A percentile compares a stretch with the other conserved stretches of the same genome.
Evolutionary conservation across 306 rosid species (phyloP).

Genomic region (Hylodesmum podocarpum): DNA sequence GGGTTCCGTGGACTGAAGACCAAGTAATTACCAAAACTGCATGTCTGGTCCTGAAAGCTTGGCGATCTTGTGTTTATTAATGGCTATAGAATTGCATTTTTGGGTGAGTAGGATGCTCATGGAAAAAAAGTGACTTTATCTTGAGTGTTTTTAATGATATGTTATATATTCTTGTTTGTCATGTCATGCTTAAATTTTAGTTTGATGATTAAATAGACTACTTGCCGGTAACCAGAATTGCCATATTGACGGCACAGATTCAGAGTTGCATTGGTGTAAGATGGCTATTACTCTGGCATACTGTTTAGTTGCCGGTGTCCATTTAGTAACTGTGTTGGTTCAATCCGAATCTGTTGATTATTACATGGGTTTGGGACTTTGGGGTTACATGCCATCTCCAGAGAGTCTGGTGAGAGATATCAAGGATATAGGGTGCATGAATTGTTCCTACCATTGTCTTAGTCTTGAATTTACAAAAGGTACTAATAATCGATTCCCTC

Average conservation of each 20-base stretch:
- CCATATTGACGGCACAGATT: not conserved
- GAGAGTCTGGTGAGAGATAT: conserved; percentile 41
- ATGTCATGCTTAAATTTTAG: not conserved
- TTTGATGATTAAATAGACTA: not conserved
- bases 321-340: conserved; percentile 22
- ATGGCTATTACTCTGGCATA: conserved; percentile 24
- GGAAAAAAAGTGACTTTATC: conserved; percentile 8
- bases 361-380: conserved; percentile 33
- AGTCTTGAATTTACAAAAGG: conserved; percentile 18
- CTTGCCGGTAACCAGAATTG: conserved; percentile 18
- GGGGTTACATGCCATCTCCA: conserved; percentile 32
- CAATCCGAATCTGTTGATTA: conserved; percentile 19
- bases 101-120: conserved; percentile 24
- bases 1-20: not conserved
- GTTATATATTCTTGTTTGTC: not conserved
- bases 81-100: conserved; percentile 7
- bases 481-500: not conserved
- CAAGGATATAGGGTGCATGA: not conserved
- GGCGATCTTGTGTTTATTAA: not conserved
- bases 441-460: not conserved
- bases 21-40: conserved; percentile 19
- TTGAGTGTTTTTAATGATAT: not conserved
- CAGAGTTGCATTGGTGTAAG: conserved; percentile 43
- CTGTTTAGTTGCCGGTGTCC: conserved; percentile 36
- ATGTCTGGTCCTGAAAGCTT: conserved; percentile 13